Conservation (phyloP, 805 yeast species). For the Suhomyces sp. region DNA sequence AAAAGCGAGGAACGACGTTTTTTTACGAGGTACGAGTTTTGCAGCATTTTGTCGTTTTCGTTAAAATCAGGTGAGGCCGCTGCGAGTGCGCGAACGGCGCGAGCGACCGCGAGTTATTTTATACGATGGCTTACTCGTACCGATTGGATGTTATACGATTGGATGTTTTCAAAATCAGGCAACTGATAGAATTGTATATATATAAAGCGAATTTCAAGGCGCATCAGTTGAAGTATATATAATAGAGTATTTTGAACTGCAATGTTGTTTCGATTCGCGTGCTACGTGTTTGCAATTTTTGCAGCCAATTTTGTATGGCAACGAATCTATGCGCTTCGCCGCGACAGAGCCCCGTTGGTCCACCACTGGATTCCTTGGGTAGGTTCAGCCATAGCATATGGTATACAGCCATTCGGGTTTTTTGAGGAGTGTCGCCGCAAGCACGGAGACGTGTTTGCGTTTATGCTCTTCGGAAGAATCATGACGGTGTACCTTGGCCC, state of each 20-base stretch:
- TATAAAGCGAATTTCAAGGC: background rate
- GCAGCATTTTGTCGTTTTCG: background rate
- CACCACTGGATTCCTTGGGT: constrained; percentile 94
- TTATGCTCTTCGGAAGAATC: constrained; percentile 80
- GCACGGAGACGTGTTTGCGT: constrained; percentile 91
- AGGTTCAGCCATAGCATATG: constrained; percentile 85
- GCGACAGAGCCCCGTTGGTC: constrained; percentile 83
- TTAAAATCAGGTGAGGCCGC: background rate
- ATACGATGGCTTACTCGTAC: background rate
- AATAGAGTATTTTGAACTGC: background rate
- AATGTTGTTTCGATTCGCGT: background rate
- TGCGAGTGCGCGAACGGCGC: background rate
- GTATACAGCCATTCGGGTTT: constrained; percentile 92
- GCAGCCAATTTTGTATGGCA: constrained; percentile 46
- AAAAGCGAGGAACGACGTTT: background rate
- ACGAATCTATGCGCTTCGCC: constrained; percentile 59
- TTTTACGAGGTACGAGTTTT: background rate
- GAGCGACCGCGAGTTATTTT: background rate
- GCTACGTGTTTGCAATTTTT: background rate
- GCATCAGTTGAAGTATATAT: background rate
- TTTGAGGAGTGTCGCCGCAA: constrained; percentile 73
- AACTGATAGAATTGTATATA: background rate
- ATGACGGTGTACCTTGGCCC: constrained; percentile 98
- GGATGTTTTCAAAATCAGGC: background rate
- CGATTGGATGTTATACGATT: background rate